Evolutionary conservation across 2,329 filamentous ascomycete species (phyloP).

Genomic region (Metarhizium sp.): DNA sequence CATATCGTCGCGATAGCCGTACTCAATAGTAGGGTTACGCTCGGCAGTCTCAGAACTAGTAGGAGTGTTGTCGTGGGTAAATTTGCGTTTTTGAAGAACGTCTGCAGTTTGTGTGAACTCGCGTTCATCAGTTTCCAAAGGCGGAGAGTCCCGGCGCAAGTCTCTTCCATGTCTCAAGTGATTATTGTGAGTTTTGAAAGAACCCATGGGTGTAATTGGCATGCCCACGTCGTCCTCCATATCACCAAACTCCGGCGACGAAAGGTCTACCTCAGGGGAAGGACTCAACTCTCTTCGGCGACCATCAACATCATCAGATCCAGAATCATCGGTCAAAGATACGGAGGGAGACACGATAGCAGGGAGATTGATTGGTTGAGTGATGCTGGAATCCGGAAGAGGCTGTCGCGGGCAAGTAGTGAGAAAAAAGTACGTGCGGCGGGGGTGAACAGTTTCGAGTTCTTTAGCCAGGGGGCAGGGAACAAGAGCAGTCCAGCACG

Average conservation of each 20-base stretch:
- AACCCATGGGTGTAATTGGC: conserved; percentile 54
- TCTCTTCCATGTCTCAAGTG: conserved; percentile 28
- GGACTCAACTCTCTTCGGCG: conserved; percentile 69
- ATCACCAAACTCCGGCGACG: conserved; percentile 76
- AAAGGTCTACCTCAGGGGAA: conserved; percentile 88
- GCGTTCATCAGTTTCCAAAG: conserved; percentile 86
- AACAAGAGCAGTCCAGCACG: conserved; percentile 65
- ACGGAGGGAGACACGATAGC: conserved; percentile 76
- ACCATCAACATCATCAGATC: conserved; percentile 62
- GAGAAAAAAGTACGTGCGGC: conserved; percentile 93
- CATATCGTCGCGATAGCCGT: conserved; percentile 35
- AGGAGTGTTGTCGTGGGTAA: conserved; percentile 31
- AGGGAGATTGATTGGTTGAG: conserved; percentile 11
- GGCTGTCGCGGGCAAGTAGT: conserved; percentile 79
- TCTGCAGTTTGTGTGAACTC: conserved; percentile 96
- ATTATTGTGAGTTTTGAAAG: conserved; percentile 41
- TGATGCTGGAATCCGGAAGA: conserved; percentile 46
- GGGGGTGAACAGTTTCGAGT: conserved; percentile 82
- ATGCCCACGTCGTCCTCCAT: conserved; percentile 49
- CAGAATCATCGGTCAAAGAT: conserved; percentile 43
- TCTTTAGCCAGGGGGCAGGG: conserved; percentile 90
- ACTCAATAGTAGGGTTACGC: conserved; percentile 21
- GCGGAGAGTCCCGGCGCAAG: conserved; percentile 68
- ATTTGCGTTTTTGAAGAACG: conserved; percentile 61
- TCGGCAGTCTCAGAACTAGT: conserved; percentile 18